Percentiles rank a stretch among this genome's conserved stretches.
phyloP scores from a whole-genome alignment of 306 rosid species.

The Vigna reflexopilosa region DNA sequence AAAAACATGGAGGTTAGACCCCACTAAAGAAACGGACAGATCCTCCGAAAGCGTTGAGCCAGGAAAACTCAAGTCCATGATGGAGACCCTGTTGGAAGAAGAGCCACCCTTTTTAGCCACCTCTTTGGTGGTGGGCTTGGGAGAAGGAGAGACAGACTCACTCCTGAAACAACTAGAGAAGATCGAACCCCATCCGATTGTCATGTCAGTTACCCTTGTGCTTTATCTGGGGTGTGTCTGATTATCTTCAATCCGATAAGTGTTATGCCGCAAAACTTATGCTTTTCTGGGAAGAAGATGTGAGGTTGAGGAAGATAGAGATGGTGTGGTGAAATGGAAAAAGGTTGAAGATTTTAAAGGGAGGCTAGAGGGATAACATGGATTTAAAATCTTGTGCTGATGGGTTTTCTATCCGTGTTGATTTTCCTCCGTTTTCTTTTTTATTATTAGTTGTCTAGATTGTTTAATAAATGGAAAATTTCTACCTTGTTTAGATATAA shows the following conservation, averaged over 20 bases:
- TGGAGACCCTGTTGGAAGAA: constrained; percentile 67
- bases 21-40: constrained; percentile 80
- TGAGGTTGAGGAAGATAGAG: not conserved
- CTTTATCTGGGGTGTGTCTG: too few species aligned
- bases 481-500: not conserved
- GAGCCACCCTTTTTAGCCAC: constrained; percentile 59
- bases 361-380: constrained; percentile 7
- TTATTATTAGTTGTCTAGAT: constrained; percentile 33
- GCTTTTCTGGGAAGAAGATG: not conserved
- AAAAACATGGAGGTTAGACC: constrained; percentile 73
- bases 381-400: constrained; percentile 46
- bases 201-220: constrained; percentile 49
- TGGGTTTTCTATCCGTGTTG: constrained; percentile 47
- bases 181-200: constrained; percentile 54
- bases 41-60: constrained; percentile 74
- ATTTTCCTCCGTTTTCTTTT: constrained; percentile 19
- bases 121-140: constrained; percentile 58
- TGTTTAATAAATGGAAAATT: constrained; percentile 33
- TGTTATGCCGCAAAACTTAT: not conserved
- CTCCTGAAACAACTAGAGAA: constrained; percentile 63
- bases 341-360: constrained; percentile 36
- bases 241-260: not conserved
- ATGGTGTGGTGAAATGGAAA: constrained; percentile 24
- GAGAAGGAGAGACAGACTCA: constrained; percentile 38
- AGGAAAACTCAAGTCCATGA: constrained; percentile 74